A percentile compares a stretch with the other conserved stretches of the same genome.
Evolutionary conservation across 1,139 yeast genomes (phyloP).

Genomic region (Yamadazyma pseudoaaseri): DNA sequence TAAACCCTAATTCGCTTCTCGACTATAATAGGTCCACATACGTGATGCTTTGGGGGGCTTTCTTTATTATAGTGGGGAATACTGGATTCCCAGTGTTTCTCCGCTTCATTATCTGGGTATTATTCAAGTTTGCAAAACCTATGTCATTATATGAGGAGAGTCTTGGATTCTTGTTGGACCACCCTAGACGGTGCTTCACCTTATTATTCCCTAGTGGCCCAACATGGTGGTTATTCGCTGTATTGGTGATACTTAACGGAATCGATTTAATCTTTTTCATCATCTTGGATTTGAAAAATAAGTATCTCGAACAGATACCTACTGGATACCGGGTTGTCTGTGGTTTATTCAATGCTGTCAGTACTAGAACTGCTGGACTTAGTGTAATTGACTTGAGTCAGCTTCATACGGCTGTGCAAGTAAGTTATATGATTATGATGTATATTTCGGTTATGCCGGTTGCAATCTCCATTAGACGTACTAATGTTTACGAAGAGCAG

Average conservation of each 20-base stretch:
- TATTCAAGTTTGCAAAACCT: slow-evolving; percentile 67
- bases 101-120: slow-evolving; percentile 76
- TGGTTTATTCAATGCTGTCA: slow-evolving; percentile 87
- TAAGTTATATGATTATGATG: slow-evolving; percentile 95
- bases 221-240: slow-evolving; percentile 89
- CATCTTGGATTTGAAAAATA: slow-evolving; percentile 65
- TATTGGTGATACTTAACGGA: slow-evolving; percentile 67
- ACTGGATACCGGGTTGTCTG: slow-evolving; percentile 70
- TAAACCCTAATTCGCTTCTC: slow-evolving; percentile 76
- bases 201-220: slow-evolving; percentile 87
- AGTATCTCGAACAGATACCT: slow-evolving; percentile 48
- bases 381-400: slow-evolving; percentile 63
- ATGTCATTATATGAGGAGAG: slow-evolving; percentile 70
- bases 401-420: slow-evolving; percentile 89
- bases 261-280: slow-evolving; percentile 79
- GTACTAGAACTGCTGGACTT: slow-evolving; percentile 95
- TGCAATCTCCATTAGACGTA: slow-evolving; percentile 93
- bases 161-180: slow-evolving; percentile 82
- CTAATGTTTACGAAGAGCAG: slow-evolving; percentile 97
- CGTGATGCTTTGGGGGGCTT: slow-evolving; percentile 58
- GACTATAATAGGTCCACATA: slow-evolving; percentile 64
- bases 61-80: slow-evolving; percentile 84
- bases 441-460: slow-evolving; percentile 93
- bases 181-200: slow-evolving; percentile 96
- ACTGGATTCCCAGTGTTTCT: slow-evolving; percentile 88